phyloP scores from a whole-genome alignment of 192 early-diverging fungal genomes.

The Spinellus fusiger region DNA sequence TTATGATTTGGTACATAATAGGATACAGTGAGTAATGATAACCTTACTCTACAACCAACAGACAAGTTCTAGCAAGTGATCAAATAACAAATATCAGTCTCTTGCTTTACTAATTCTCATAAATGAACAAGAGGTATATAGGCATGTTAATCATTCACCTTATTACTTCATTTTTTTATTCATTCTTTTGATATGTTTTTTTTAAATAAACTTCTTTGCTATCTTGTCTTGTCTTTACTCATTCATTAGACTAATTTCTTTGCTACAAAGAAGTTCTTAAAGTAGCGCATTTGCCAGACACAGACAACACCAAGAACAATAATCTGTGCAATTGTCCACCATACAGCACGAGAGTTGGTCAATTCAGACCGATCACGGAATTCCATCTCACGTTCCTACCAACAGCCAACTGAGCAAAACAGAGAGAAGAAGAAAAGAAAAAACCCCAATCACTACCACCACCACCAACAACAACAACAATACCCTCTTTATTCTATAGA shows the following conservation, averaged over 20 bases:
- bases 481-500: not conserved
- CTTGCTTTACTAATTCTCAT: no score
- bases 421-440: conserved; percentile 10
- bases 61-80: no score
- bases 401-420: no score
- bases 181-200: not conserved
- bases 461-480: not conserved
- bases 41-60: no score
- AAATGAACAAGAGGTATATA: no score
- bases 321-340: conserved; percentile 86
- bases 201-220: not conserved
- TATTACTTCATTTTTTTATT: no score
- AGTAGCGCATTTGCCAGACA: conserved; percentile 85
- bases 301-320: conserved; percentile 66
- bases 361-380: conserved; percentile 83
- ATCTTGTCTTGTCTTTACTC: no score
- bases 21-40: no score
- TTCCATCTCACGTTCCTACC: conserved; percentile 80
- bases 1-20: no score
- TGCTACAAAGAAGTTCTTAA: conserved; percentile 80
- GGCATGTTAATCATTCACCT: no score
- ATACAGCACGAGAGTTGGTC: conserved; percentile 79
- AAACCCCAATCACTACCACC: not conserved
- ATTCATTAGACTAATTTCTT: conserved; percentile 79
- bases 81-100: no score